phyloP scores from a whole-genome alignment of 257 asterid species.

The Eustoma russellianum region DNA sequence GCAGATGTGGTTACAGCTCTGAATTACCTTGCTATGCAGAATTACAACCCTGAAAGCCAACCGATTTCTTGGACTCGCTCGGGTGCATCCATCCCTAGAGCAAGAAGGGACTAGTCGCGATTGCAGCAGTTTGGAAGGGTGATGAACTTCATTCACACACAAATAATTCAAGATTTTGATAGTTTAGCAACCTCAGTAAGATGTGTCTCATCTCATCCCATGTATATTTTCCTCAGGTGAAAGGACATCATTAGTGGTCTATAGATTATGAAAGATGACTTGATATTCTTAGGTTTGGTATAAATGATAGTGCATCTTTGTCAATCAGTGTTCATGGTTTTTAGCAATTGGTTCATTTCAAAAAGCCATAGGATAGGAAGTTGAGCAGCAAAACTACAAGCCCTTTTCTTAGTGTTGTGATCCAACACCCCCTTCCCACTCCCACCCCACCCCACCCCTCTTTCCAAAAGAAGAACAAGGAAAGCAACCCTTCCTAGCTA shows the following conservation, averaged over 20 bases:
- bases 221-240: background rate
- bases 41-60: slow-evolving; percentile 30
- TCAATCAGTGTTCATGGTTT: background rate
- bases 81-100: slow-evolving; percentile 39
- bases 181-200: slow-evolving; percentile 3
- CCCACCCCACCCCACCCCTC: too few relatives aligned
- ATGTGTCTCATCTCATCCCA: too few relatives aligned
- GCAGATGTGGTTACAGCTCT: slow-evolving; percentile 55
- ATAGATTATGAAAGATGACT: slow-evolving; percentile 6
- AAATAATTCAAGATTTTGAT: slow-evolving; percentile 6
- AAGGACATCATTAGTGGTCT: background rate
- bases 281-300: slow-evolving; percentile 1
- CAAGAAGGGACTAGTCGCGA: slow-evolving; percentile 22
- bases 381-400: too few relatives aligned
- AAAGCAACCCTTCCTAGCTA: too few relatives aligned
- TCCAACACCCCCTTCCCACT: too few relatives aligned
- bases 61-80: slow-evolving; percentile 35
- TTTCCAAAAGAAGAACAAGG: too few relatives aligned
- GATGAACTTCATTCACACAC: background rate
- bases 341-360: too few relatives aligned
- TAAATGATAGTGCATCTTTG: background rate
- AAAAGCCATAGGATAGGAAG: too few relatives aligned
- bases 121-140: background rate
- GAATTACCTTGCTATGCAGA: slow-evolving; percentile 50
- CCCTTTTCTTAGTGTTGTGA: too few relatives aligned